Conservation (phyloP, 1,284 basidiomycete genomes). For the Farysia itapuensis region DNA sequence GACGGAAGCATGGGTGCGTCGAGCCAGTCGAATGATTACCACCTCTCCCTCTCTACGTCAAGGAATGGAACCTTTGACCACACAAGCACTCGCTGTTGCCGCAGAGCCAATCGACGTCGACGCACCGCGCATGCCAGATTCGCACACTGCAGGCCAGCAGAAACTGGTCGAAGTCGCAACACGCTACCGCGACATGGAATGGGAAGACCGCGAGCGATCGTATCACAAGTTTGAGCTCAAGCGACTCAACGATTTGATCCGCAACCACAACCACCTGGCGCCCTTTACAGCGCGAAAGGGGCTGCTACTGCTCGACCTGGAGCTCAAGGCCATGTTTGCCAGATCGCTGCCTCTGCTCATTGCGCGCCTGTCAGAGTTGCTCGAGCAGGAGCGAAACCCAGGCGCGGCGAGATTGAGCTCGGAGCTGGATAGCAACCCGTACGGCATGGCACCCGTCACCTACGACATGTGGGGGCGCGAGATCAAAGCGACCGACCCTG, state of each 20-base stretch:
- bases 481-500: not conserved
- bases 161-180: constrained; percentile 55
- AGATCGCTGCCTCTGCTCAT: constrained; percentile 9
- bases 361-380: constrained; percentile 1
- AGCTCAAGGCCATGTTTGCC: constrained; percentile 12
- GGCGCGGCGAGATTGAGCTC: not conserved
- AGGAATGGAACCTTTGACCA: constrained; percentile 60
- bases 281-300: constrained; percentile 45
- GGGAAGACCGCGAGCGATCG: constrained; percentile 70
- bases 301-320: constrained; percentile 23
- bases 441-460: constrained; percentile 2
- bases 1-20: constrained; percentile 68
- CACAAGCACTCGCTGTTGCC: not conserved
- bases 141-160: constrained; percentile 2
- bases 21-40: constrained; percentile 68
- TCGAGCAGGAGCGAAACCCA: constrained; percentile 1
- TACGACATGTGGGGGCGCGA: constrained; percentile 32
- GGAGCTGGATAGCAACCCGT: no score
- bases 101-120: not conserved
- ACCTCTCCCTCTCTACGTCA: constrained; percentile 55
- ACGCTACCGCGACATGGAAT: constrained; percentile 70
- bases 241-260: constrained; percentile 42
- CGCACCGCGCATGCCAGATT: not conserved
- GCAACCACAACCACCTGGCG: constrained; percentile 46
- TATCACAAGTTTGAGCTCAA: constrained; percentile 39